Evolutionary conservation across 176 grass and related monocot genomes (phyloP), one percentile per base, ranked within the genome.

Genomic region (Thalia dealbata): DNA sequence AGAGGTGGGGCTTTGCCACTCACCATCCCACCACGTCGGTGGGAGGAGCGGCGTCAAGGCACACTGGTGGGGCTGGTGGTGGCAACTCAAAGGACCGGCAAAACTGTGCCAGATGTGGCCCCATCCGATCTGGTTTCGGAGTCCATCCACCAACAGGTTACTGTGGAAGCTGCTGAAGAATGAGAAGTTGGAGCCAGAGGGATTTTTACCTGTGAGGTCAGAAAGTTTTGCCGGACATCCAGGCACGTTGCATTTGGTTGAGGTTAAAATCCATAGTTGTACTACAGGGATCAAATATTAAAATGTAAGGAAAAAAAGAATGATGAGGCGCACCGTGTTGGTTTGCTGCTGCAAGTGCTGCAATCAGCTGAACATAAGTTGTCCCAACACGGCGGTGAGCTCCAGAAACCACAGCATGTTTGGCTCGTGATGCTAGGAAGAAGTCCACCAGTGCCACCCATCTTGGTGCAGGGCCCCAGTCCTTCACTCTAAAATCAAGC

Each of bases 381-480:
- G 89, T 96, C 13, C 82, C 92, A 2, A 92, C 84, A 22, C 92
- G 89, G 3, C 87, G 87, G 12, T 96, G 92, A 45, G 87, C 92
- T 75, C 87, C 93, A 54, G 84, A 84, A 23, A 96, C 42, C 28
- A 96, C 82, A 74, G 93, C 76, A 8, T 92, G 69, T 55, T 35
- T 86, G 42, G 87, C 87, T 51, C 72, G 83, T 45, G 89, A 87
- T 61, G 89, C 93, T 27, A 90, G 74, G 72, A 97, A 97, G 85
- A 97, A 97, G 83, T 92, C 93, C 21, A 92, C 87, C 61, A 92
- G 84, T 3, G 93, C 93, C 14, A 79, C 87, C 89, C 93, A 97
- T 74, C 89, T 91, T 22, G 83, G 93, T 76, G 93, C 81, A 13
- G 87, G 78, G 25, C 93, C 89, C 93, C 93, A 97, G 58, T 97